Percentiles rank a stretch among this genome's conserved stretches.
Conservation (phyloP, 495 filamentous ascomycete genomes). For the Paragyromitra xinjiangensis region DNA sequence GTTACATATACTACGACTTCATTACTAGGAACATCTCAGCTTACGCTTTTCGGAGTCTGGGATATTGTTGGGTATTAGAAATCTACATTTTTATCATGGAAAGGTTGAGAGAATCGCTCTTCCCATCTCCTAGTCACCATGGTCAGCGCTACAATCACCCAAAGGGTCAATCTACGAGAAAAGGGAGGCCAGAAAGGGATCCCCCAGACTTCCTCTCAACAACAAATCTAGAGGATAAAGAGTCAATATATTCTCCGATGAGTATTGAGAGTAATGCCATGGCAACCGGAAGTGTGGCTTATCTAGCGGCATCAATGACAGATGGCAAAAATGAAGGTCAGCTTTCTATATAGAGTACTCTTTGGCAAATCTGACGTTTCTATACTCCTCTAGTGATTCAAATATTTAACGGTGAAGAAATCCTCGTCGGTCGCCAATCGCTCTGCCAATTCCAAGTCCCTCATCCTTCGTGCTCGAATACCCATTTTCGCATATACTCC, state of each 20-base stretch:
- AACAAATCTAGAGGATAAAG: neutral
- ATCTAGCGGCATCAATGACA: slow-evolving; percentile 18
- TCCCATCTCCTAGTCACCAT: neutral
- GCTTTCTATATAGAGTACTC: neutral
- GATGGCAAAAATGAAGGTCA: slow-evolving; percentile 19
- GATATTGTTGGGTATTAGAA: neutral
- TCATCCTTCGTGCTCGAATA: slow-evolving; percentile 55
- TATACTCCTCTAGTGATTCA: slow-evolving; percentile 14
- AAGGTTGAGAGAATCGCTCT: neutral
- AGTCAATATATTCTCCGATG: neutral
- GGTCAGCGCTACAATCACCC: neutral
- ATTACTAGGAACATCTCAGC: too few species aligned
- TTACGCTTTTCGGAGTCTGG: neutral
- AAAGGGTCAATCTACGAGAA: neutral
- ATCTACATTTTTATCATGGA: slow-evolving; percentile 10
- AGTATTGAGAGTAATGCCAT: neutral
- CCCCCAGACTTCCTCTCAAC: neutral
- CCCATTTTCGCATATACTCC: slow-evolving; percentile 64
- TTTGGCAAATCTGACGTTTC: slow-evolving; percentile 8
- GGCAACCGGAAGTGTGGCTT: slow-evolving; percentile 12
- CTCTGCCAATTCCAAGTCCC: slow-evolving; percentile 31
- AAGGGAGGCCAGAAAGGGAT: neutral
- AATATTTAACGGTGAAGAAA: slow-evolving; percentile 24
- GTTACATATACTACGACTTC: neutral
- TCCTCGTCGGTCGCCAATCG: slow-evolving; percentile 33